Base-by-base conservation (phyloP, 305 asterid genomes). In the Fraxinus platypoda region DNA sequence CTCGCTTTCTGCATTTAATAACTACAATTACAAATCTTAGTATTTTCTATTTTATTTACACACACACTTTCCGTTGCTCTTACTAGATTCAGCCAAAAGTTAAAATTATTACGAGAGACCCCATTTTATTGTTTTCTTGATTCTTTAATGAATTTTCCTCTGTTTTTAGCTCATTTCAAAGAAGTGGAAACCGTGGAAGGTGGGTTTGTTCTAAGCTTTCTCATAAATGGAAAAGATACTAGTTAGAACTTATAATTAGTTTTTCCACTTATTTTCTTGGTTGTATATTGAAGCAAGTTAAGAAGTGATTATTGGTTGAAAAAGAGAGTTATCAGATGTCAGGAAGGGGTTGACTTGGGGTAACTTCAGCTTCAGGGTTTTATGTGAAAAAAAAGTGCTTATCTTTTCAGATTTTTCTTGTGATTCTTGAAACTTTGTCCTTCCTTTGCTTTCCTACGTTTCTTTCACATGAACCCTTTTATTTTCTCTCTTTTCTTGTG, bases 311-410 rank as follows among this genome's bases (percentile, higher is more conserved):
- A 88, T 84, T 87, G 88, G 84, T 86, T 84, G 94, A 91, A 86
- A 89, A 86, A 86, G 89, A 86, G 90, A 66, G 89, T 79, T 81
- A 70, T 85, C 81, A 76, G 85, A 82, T 87, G 81, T 89, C 86
- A 81, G 87, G 78, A 86, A 78, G 87, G 90, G 90, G 87, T 88
- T 92, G 90, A 87, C 90, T 81, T 85, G 86, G 90, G 83, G 91
- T 70, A 91, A 90, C 98, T 95, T 93, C 92, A 90, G 97, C 91
- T 92, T 96, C 95, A 87, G 93, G 98, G 86, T 82, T 83, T 81
- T 84, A 79, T 81, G 87, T 85, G 90, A 33, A 38, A 38, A 30
- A 83, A 88, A 84, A 83, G 78, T 82, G 43, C 88, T 86, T 80
- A 84, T 85, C 79, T 89, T 86, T 89, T 91, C 93, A 94, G 89